Percentiles rank a stretch among this genome's conserved stretches.
Evolutionary conservation across 1,284 basidiomycete genomes (phyloP).

Genomic region (Ceratobasidium theobromae): DNA sequence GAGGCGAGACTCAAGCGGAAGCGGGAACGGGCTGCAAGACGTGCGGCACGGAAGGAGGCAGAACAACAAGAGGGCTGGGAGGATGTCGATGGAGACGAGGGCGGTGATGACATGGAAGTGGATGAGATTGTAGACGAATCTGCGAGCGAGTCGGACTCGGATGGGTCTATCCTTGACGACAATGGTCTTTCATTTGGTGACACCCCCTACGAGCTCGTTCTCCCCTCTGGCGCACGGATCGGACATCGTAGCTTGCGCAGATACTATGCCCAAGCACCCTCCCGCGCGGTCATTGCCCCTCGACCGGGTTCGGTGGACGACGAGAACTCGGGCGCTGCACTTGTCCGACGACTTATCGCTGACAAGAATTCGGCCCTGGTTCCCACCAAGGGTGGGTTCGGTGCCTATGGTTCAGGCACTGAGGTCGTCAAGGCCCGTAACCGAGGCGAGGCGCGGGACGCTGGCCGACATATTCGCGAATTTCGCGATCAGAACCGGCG

Average conservation of each 20-base stretch:
- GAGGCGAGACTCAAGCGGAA: slow-evolving; percentile 43
- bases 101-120: slow-evolving; percentile 36
- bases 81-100: slow-evolving; percentile 45
- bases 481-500: slow-evolving; percentile 78
- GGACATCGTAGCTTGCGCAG: slow-evolving; percentile 87
- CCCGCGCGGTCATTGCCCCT: slow-evolving; percentile 43
- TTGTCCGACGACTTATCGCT: slow-evolving; percentile 70
- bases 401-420: slow-evolving; percentile 77
- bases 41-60: slow-evolving; percentile 42
- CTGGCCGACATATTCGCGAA: slow-evolving; percentile 82
- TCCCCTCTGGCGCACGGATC: slow-evolving; percentile 90
- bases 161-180: slow-evolving; percentile 42
- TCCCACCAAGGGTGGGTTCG: slow-evolving; percentile 81
- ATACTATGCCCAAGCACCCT: slow-evolving; percentile 76
- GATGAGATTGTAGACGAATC: slow-evolving; percentile 39
- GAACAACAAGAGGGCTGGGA: slow-evolving; percentile 60
- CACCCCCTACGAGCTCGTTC: slow-evolving; percentile 83
- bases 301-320: slow-evolving; percentile 41
- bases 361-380: slow-evolving; percentile 83
- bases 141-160: slow-evolving; percentile 46
- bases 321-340: slow-evolving; percentile 69
- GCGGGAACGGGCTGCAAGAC: slow-evolving; percentile 41
- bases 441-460: slow-evolving; percentile 90
- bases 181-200: slow-evolving; percentile 70
- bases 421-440: slow-evolving; percentile 90